Base-by-base conservation (phyloP, 1,284 basidiomycete genomes). In the Thecaphora thlaspeos region DNA sequence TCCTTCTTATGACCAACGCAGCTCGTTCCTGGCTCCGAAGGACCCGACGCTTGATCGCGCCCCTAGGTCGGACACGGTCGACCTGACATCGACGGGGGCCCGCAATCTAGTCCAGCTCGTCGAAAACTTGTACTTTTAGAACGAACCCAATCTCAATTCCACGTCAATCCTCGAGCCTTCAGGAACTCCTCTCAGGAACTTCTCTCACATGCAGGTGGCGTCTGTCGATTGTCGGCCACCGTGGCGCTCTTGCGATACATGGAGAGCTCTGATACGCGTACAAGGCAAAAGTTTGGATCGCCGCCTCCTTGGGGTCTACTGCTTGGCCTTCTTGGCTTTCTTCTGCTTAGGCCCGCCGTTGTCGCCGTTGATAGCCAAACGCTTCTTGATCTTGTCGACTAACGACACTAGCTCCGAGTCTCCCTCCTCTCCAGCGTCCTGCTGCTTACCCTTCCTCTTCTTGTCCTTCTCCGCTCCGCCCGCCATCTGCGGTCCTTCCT, bases 1-100 rank as follows among this genome's bases (percentile, higher is more conserved):
- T 24, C 15, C 19, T 43, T 40, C 28, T 21, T 41, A 17, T 26
- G 28, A 30, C 28, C 8, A 8, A 8, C 14, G 28, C 26, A 68
- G 65, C 65, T 68, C 41, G 57, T 68, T 14, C 65, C 65, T 9
- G 65, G 65, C 18, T 63, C 61, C 14, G 65, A 68, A 42, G 65
- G 65, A 32, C 65, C 65, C 9, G 54, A 41, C 19, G 51, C 45
- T 5, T 46, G 37, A 40, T 11, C 5, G 11, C 32, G 28, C 28
- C 14, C 28, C 28, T 7, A 14, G 8, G 28, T 30, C 28, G 28
- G 7, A n/a, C n/a, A n/a, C n/a, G n/a, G n/a, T n/a, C n/a, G n/a
- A n/a, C n/a, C n/a, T n/a, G n/a, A n/a, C n/a, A n/a, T n/a, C n/a
- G n/a, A n/a, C n/a, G n/a, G n/a, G n/a, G n/a, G n/a, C 28, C 28